Conservation (phyloP, 2,329 filamentous ascomycete species). For the Diaporthe capsici region DNA sequence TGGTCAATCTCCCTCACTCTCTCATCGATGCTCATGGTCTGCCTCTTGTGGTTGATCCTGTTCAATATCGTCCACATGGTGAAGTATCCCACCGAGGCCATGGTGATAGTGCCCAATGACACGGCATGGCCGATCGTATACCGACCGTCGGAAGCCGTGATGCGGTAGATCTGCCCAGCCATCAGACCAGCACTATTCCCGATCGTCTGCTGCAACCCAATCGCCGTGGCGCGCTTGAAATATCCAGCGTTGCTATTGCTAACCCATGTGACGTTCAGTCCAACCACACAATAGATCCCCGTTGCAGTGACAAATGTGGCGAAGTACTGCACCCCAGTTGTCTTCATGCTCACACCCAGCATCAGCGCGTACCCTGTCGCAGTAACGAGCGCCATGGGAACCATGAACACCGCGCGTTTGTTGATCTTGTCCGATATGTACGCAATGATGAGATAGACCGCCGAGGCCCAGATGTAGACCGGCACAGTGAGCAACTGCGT, state of each 20-base stretch:
- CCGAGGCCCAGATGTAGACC: constrained; percentile 66
- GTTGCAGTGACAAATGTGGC: constrained; percentile 63
- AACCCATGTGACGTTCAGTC: constrained; percentile 63
- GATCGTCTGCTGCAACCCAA: constrained; percentile 61
- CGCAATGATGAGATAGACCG: constrained; percentile 60
- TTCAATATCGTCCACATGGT: neutral
- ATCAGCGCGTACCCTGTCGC: constrained; percentile 65
- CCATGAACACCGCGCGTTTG: constrained; percentile 62
- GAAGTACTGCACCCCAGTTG: constrained; percentile 64
- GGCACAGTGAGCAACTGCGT: constrained; percentile 69
- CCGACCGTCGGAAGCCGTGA: constrained; percentile 41
- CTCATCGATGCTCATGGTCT: constrained; percentile 1
- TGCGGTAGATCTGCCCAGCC: constrained; percentile 54
- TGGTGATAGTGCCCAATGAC: constrained; percentile 47
- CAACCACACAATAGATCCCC: constrained; percentile 62
- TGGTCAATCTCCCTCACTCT: neutral
- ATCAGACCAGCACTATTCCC: constrained; percentile 63
- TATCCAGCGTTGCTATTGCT: constrained; percentile 61
- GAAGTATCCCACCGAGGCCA: constrained; percentile 41
- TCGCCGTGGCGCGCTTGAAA: constrained; percentile 61
- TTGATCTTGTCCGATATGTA: constrained; percentile 60
- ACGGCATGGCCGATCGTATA: constrained; percentile 52
- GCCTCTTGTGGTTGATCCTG: neutral
- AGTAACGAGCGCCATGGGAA: constrained; percentile 65
- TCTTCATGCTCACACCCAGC: constrained; percentile 56